Conservation (phyloP, 1,284 basidiomycete species). For the Trametes sp. region DNA sequence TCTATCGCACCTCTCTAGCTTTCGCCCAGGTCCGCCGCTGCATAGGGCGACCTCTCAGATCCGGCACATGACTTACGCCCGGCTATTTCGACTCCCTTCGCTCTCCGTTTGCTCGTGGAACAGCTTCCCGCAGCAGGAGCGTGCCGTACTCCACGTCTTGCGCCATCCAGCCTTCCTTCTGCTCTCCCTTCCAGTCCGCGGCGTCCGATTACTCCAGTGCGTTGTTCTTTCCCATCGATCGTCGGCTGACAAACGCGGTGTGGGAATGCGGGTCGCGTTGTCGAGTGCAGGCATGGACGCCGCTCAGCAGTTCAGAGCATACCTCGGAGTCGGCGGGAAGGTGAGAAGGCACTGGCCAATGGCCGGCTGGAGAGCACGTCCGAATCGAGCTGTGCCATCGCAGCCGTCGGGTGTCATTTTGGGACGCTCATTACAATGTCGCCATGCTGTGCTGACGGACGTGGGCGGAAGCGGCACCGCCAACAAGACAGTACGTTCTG, state of each 20-base stretch:
- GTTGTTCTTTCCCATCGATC: conserved; percentile 30
- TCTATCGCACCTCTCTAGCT: conserved; percentile 4
- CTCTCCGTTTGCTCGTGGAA: conserved; percentile 9
- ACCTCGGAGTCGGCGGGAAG: conserved; percentile 25
- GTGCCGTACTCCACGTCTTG: conserved; percentile 25
- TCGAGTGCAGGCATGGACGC: conserved; percentile 19
- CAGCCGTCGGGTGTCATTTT: conserved; percentile 19
- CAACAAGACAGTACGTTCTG: conserved; percentile 23
- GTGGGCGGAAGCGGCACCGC: conserved; percentile 19
- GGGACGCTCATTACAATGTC: conserved; percentile 18
- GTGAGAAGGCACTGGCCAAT: conserved; percentile 24
- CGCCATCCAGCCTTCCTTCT: conserved; percentile 28
- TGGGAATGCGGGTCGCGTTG: conserved; percentile 22
- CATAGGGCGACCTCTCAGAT: neutral
- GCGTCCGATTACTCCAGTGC: conserved; percentile 30
- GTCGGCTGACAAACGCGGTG: conserved; percentile 27
- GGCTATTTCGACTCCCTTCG: conserved; percentile 5
- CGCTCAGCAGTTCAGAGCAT: conserved; percentile 15
- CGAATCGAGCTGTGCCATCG: conserved; percentile 15
- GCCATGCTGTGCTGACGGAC: conserved; percentile 18
- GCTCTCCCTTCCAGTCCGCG: conserved; percentile 27
- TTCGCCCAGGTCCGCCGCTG: conserved; percentile 8
- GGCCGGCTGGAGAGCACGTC: conserved; percentile 20
- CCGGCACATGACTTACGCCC: neutral
- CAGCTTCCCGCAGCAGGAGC: conserved; percentile 18